phyloP scores from a whole-genome alignment of 2,329 filamentous ascomycete genomes.

The Domatiomyces globalis region DNA sequence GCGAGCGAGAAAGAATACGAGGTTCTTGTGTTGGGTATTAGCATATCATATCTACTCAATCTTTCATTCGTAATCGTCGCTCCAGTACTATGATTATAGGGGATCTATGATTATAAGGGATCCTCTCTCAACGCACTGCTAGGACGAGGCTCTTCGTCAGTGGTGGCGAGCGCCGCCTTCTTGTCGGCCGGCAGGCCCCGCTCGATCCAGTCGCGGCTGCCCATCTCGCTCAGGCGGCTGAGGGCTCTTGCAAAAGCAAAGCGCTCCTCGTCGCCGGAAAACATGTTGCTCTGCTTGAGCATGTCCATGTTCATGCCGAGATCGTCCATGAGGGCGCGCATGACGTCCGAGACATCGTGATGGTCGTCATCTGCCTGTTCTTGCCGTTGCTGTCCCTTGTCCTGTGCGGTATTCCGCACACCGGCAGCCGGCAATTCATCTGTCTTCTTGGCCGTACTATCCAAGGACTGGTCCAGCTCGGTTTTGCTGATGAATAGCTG shows the following conservation, averaged over 20 bases:
- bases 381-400: constrained; percentile 19
- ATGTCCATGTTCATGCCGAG: constrained; percentile 70
- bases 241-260: constrained; percentile 90
- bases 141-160: neutral
- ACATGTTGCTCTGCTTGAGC: constrained; percentile 73
- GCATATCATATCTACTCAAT: too few relatives aligned
- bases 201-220: constrained; percentile 88
- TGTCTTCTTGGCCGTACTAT: constrained; percentile 20
- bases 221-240: constrained; percentile 79
- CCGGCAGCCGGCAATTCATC: too few relatives aligned
- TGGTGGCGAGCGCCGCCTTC: constrained; percentile 27
- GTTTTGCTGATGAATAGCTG: constrained; percentile 70
- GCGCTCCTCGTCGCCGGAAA: constrained; percentile 86
- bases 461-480: constrained; percentile 50
- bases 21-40: too few relatives aligned
- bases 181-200: constrained; percentile 46
- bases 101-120: neutral
- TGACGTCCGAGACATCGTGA: constrained; percentile 48
- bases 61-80: too few relatives aligned
- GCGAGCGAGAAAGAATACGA: neutral
- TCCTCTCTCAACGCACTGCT: neutral
- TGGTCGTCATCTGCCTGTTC: constrained; percentile 28
- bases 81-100: too few relatives aligned
- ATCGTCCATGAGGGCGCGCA: constrained; percentile 76
- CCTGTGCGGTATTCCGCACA: constrained; percentile 7